A percentile compares a stretch with the other conserved stretches of the same genome.
Evolutionary conservation across 352 stramenopile species (phyloP).

Genomic region (Globisporangium spiculum): DNA sequence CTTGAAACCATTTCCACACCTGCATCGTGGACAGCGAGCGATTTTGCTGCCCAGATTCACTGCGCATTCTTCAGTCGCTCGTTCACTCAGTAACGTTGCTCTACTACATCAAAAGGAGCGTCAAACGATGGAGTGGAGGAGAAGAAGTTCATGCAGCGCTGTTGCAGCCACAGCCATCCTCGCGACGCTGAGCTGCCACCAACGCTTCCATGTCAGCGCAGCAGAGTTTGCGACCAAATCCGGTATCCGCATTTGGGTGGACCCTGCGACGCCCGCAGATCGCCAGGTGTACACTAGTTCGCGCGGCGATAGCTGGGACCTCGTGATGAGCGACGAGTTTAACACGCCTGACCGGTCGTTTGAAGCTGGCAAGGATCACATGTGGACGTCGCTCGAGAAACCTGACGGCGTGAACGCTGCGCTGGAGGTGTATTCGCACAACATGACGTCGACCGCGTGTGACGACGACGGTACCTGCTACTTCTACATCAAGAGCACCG

Average conservation of each 20-base stretch:
- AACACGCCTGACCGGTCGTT: slow-evolving; percentile 68
- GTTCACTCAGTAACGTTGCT: no score
- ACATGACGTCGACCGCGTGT: slow-evolving; percentile 54
- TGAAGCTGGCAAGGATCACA: slow-evolving; percentile 46
- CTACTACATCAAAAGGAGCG: no score
- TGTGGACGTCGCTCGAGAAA: slow-evolving; percentile 36
- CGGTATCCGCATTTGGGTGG: slow-evolving; percentile 45
- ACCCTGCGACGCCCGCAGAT: slow-evolving; percentile 35
- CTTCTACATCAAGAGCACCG: slow-evolving; percentile 49
- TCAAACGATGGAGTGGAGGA: not conserved
- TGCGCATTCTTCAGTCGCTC: no score
- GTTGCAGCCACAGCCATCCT: not conserved
- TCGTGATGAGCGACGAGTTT: slow-evolving; percentile 82
- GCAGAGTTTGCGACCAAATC: slow-evolving; percentile 23
- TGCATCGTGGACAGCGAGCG: no score
- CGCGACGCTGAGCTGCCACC: not conserved
- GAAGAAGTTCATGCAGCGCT: not conserved
- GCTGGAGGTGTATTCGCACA: slow-evolving; percentile 57
- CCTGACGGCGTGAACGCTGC: slow-evolving; percentile 64
- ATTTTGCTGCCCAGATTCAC: no score
- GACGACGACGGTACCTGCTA: slow-evolving; percentile 40
- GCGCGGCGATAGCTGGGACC: slow-evolving; percentile 44
- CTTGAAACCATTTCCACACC: no score
- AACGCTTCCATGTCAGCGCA: not conserved
- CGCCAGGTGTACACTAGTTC: slow-evolving; percentile 27